Evolutionary conservation across 352 stramenopile species (phyloP), one percentile per base, ranked within the genome.

Genomic region (Phytopythium boreale): DNA sequence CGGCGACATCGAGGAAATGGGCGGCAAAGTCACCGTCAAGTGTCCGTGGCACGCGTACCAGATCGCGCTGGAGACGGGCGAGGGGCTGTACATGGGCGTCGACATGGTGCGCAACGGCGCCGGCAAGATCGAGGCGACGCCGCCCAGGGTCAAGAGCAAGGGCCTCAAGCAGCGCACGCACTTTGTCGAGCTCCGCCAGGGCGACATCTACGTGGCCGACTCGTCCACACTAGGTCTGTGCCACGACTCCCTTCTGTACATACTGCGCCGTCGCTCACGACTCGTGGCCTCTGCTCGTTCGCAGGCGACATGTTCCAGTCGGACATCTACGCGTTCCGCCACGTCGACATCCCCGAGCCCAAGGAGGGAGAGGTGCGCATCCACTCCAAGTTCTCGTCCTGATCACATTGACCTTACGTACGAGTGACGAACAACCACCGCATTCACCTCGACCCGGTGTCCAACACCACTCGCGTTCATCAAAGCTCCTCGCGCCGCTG

Each of bases 31-130:
- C 11, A 89, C 82, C 4, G 79, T 94, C 67, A 90, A 92, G 67
- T 94, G 87, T 70, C 87, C 87, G 29, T 95, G 87, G 87, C 87
- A 95, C 66, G 83, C 83, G 50, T 95, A 89, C 71, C 87, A 91
- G 53, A 95, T 95, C 67, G 83, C 82, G 11, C 61, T 95, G 14
- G 80, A 84, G 56, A 92, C 81, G 3, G 87, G 87, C 29, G 87
- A 96, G 69, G 87, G 87, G 3, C 74, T 96, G 2, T 96, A 96
- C 77, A 91, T 88, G 69, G 85, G 87, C 57, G 70, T 96, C 37
- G 80, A 95, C 57, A 88, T 91, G 80, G 71, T 70, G 11, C 79
- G 89, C 47, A 78, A 70, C 4, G 44, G 76, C 15, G 66, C 60
- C 8, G 82, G 81, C 36, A 83, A 85, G 51, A 67, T 87, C 15